Base-by-base conservation (phyloP, 2,329 filamentous ascomycete genomes). In the Plectosphaerella plurivora region DNA sequence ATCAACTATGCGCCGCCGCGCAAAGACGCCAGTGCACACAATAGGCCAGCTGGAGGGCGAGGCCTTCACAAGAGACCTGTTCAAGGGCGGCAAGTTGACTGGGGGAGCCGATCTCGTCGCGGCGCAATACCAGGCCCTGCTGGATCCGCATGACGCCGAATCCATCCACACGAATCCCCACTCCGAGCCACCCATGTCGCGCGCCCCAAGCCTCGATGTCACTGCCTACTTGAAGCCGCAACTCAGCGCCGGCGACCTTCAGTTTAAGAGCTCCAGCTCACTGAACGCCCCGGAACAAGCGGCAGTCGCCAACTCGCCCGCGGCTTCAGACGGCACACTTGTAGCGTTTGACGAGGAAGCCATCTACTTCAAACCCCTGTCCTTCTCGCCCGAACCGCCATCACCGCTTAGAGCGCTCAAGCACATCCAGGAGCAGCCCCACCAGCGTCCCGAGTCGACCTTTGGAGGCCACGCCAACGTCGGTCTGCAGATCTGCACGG, bases 11-110 rank as follows among this genome's bases (percentile, higher is more conserved):
- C 71, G 75, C 52, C 71, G 74, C 28, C 73, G 74, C 49, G 75
- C 76, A 39, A 81, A 80, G 61, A 81, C 77, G 2, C 78, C 77
- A 0, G 74, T 80, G 20, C 70, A 70, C 42, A 66, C 67, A 10
- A 75, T 81, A 52, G 76, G 76, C 14, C 77, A 81, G 58, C 66
- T 78, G 2, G 78, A 81, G 53, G 64, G 55, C 42, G 59, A 64
- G 7, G 53, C 59, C 14, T 56, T 60, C 22, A 53, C 55, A 45
- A 53, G 60, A 46, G 58, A 63, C 8, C 55, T 59, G 4, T 59
- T 57, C 10, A 55, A 56, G 3, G 54, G 63, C 4, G 63, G 63
- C 35, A 70, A 71, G 56, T 8, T 33, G 8, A 68, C 65, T 1
- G 68, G 70, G 1, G 77, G 71, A 57, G 72, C 74, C 35, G 76